Conservation (phyloP, 768 basidiomycete genomes). For the Plicaturopsis crispa region DNA sequence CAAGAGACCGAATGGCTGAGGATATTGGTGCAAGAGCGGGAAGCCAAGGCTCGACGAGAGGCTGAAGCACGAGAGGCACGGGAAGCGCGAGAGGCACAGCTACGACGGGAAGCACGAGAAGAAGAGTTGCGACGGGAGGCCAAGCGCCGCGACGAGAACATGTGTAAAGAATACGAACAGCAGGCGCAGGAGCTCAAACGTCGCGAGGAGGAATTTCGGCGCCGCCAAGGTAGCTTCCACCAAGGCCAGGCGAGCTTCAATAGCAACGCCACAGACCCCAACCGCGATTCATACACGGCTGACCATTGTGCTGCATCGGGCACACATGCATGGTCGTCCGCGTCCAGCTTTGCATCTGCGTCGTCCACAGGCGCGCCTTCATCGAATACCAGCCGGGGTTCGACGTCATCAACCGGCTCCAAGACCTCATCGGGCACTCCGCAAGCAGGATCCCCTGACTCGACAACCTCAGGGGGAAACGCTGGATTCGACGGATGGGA, state of each 20-base stretch:
- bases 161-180: conserved; percentile 16
- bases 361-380: conserved; percentile 17
- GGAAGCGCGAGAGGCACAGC: conserved; percentile 13
- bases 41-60: conserved; percentile 15
- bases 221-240: conserved; percentile 16
- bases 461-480: conserved; percentile 10
- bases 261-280: conserved; percentile 19
- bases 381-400: conserved; percentile 15
- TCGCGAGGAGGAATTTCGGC: conserved; percentile 23
- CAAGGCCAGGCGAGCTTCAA: conserved; percentile 15
- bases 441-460: conserved; percentile 7
- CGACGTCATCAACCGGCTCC: conserved; percentile 15
- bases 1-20: conserved; percentile 3
- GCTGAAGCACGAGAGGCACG: conserved; percentile 21
- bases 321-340: conserved; percentile 18
- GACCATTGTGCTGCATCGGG: conserved; percentile 5
- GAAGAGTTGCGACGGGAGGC: conserved; percentile 12
- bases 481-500: conserved; percentile 34
- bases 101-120: conserved; percentile 6
- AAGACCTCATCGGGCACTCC: conserved; percentile 15
- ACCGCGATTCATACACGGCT: conserved; percentile 9
- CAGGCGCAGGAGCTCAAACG: conserved; percentile 17
- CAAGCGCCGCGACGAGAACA: conserved; percentile 17
- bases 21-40: conserved; percentile 5
- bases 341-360: conserved; percentile 18